phyloP scores from a whole-genome alignment of 352 stramenopile species.

The Phytophthora syringae region DNA sequence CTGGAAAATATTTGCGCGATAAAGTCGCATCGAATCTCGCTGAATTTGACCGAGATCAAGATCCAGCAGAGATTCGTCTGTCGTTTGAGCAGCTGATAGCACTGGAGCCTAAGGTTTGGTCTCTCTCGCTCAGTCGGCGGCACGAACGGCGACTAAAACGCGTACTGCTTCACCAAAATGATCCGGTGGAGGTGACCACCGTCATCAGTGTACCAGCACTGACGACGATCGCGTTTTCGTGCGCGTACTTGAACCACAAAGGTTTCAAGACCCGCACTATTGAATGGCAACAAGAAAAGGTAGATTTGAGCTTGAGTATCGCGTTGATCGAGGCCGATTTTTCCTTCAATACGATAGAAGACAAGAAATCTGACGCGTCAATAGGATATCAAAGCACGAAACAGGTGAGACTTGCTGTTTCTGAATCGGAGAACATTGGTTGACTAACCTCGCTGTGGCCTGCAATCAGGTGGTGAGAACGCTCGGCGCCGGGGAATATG shows the following conservation, averaged over 20 bases:
- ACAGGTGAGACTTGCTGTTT: constrained; percentile 11
- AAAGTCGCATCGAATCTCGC: constrained; percentile 1
- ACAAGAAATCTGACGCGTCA: not conserved
- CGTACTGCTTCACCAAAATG: constrained; percentile 14
- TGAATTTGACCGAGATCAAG: constrained; percentile 16
- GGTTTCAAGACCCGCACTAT: not conserved
- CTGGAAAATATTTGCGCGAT: constrained; percentile 9
- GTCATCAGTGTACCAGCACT: constrained; percentile 29
- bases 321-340: constrained; percentile 35
- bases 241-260: constrained; percentile 12
- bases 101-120: constrained; percentile 36
- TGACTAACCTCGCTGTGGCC: not conserved
- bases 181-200: constrained; percentile 7
- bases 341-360: constrained; percentile 10
- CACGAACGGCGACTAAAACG: constrained; percentile 18
- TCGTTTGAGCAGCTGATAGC: constrained; percentile 36
- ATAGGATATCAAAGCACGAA: not conserved
- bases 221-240: constrained; percentile 24
- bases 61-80: constrained; percentile 10
- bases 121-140: constrained; percentile 23
- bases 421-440: not conserved
- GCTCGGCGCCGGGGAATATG: constrained; percentile 49
- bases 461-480: constrained; percentile 31
- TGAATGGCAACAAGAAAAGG: not conserved
- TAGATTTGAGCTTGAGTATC: constrained; percentile 24